Evolutionary conservation across 164 flowering plant genomes (phyloP).

Genomic region (Chimonanthus salicifolius): DNA sequence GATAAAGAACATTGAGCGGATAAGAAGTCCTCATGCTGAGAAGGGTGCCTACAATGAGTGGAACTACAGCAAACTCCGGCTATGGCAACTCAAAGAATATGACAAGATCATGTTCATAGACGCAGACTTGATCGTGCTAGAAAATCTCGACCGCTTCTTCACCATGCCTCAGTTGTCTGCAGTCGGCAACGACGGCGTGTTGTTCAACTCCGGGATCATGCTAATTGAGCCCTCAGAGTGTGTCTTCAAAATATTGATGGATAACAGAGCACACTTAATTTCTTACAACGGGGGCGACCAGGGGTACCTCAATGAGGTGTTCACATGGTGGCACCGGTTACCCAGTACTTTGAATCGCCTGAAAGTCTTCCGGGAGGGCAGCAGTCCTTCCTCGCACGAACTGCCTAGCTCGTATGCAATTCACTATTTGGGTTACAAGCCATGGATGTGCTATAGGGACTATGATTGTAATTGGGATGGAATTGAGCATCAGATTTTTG

Average conservation of each 20-base stretch:
- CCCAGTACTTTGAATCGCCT: slow-evolving; percentile 41
- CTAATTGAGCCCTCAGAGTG: slow-evolving; percentile 67
- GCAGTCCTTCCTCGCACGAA: slow-evolving; percentile 5
- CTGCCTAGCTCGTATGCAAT: slow-evolving; percentile 23
- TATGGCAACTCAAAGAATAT: slow-evolving; percentile 70
- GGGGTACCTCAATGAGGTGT: slow-evolving; percentile 71
- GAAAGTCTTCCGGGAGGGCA: slow-evolving; percentile 18
- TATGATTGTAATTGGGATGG: slow-evolving; percentile 86
- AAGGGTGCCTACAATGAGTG: slow-evolving; percentile 66
- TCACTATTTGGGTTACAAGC: slow-evolving; percentile 79
- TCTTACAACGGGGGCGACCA: slow-evolving; percentile 88
- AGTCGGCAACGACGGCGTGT: slow-evolving; percentile 21
- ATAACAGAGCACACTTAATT: slow-evolving; percentile 19
- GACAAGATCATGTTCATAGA: slow-evolving; percentile 76
- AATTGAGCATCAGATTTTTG: slow-evolving; percentile 28
- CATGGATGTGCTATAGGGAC: slow-evolving; percentile 82
- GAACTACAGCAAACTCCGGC: slow-evolving; percentile 85
- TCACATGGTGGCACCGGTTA: slow-evolving; percentile 85
- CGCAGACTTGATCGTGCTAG: slow-evolving; percentile 53
- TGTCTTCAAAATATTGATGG: slow-evolving; percentile 44
- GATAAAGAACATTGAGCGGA: slow-evolving; percentile 46
- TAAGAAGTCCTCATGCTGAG: slow-evolving; percentile 50
- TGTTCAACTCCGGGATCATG: slow-evolving; percentile 84
- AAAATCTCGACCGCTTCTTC: slow-evolving; percentile 59
- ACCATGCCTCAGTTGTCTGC: slow-evolving; percentile 61